Percentiles rank a stretch among this genome's conserved stretches.
Conservation (phyloP, 2,329 filamentous ascomycete genomes). For the Diaporthe humulicola region DNA sequence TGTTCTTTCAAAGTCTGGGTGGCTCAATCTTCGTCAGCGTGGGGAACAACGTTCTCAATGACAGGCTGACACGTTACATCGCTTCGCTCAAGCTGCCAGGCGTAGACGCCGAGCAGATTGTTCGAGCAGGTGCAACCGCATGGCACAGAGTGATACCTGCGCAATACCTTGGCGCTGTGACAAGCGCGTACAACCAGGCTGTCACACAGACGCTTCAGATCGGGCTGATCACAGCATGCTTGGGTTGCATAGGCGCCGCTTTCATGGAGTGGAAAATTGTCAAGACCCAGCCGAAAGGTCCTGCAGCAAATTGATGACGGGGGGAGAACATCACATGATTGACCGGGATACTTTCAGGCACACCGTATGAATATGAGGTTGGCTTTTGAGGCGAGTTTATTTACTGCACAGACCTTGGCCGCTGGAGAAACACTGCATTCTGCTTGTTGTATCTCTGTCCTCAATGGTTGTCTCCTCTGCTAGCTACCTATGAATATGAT, state of each 20-base stretch:
- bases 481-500: background rate
- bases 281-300: background rate
- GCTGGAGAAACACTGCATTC: background rate
- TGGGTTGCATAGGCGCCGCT: conserved; percentile 4
- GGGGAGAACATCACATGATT: background rate
- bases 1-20: conserved; percentile 38
- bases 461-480: background rate
- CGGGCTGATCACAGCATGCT: conserved; percentile 2
- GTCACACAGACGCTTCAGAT: background rate
- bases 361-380: too few species aligned
- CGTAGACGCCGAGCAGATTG: background rate
- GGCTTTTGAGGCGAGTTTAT: too few species aligned
- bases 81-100: background rate
- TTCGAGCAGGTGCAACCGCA: conserved; percentile 6
- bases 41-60: conserved; percentile 57
- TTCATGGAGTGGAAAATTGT: conserved; percentile 21
- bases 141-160: background rate
- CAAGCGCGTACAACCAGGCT: background rate
- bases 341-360: too few species aligned
- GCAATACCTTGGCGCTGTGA: background rate
- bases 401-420: background rate
- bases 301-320: background rate
- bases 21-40: conserved; percentile 62
- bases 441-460: background rate
- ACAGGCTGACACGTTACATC: conserved; percentile 45